Base-by-base conservation (phyloP, 139 green algal genomes). In the Chlamydomonas schloesseri region DNA sequence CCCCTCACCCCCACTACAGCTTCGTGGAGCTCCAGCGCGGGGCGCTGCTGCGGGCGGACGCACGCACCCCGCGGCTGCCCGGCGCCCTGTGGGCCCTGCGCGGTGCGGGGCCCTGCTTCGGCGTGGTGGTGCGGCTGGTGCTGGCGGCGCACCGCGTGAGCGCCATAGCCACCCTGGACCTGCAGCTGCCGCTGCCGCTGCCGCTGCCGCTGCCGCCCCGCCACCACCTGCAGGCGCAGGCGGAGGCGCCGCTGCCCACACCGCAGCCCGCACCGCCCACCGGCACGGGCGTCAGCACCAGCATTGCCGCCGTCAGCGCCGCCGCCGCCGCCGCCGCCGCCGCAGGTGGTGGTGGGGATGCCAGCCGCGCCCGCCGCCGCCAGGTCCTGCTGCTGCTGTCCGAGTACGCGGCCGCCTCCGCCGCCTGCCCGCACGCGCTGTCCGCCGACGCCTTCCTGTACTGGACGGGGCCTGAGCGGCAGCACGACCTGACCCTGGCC, bases 11-110 rank as follows among this genome's bases (percentile, higher is more conserved):
- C 15, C 17, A 33, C 55, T 31, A 34, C 20, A 73, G 68, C 33
- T 73, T 65, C 18, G 72, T 80, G 37, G 72, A 65, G 29, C 72
- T 26, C 1, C 47, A 18, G n/a, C 47, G 20, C 42, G 72, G 72
- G 24, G 13, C 14, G 37, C 50, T 80, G n/a, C 37, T 82, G 29
- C 11, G 0, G 5, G 74, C 74, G 9, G 20, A 31, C 15, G 74
- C 74, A 14, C 0, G 13, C 34, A 23, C 15, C 33, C 31, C 29
- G 23, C n/a, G n/a, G n/a, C n/a, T n/a, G n/a, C 74, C 55, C n/a
- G 74, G 29, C 53, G 26, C 47, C 17, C 71, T 70, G 2, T 82
- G 74, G 74, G 74, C 74, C 1, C 55, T 82, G 50, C 74, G 74
- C 29, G 74, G 74, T 55, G 74, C 74, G 3, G 74, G 74, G 14